These are phyloP conservation scores for Lathyrus aphaca DNA, from an alignment of 306 rosid species.

Conservation along the genomic window DNA sequence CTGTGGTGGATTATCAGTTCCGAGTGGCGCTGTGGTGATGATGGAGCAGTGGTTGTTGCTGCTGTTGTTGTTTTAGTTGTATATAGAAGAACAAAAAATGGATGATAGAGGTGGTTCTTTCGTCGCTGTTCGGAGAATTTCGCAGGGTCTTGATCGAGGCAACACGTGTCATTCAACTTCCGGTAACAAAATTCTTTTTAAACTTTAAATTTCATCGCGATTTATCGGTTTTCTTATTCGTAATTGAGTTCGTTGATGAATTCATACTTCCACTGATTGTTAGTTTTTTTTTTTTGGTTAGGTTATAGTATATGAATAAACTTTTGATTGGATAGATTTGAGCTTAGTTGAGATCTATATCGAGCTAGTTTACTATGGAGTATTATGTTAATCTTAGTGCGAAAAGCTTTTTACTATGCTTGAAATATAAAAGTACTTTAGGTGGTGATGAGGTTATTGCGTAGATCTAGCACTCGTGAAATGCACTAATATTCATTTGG, in stretches of 20 bases:
- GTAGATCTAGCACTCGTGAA: constrained; percentile 46
- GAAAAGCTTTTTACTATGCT: constrained; percentile 15
- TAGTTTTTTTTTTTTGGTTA: constrained; percentile 1
- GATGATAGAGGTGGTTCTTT: constrained; percentile 96
- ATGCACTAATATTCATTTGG: neutral
- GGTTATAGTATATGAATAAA: neutral
- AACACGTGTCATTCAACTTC: constrained; percentile 84
- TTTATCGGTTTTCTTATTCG: constrained; percentile 23
- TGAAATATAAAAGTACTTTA: neutral
- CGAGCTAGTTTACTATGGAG: constrained; percentile 30
- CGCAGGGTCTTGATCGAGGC: constrained; percentile 89
- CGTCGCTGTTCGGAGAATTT: constrained; percentile 95
- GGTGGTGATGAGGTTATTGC: constrained; percentile 23
- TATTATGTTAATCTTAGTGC: constrained; percentile 27
- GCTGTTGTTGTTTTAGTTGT: constrained; percentile 1
- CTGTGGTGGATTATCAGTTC: constrained; percentile 14
- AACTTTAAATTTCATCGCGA: constrained; percentile 3
- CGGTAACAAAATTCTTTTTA: constrained; percentile 43
- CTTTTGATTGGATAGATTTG: constrained; percentile 23
- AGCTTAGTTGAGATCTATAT: constrained; percentile 33
- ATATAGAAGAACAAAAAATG: constrained; percentile 47
- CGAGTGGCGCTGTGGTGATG: constrained; percentile 19
- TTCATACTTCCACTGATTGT: neutral
- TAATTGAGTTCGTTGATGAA: constrained; percentile 50
- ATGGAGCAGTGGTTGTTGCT: constrained; percentile 2